Conservation (phyloP, 1,139 yeast species). For the Hansenula lynferdii region DNA sequence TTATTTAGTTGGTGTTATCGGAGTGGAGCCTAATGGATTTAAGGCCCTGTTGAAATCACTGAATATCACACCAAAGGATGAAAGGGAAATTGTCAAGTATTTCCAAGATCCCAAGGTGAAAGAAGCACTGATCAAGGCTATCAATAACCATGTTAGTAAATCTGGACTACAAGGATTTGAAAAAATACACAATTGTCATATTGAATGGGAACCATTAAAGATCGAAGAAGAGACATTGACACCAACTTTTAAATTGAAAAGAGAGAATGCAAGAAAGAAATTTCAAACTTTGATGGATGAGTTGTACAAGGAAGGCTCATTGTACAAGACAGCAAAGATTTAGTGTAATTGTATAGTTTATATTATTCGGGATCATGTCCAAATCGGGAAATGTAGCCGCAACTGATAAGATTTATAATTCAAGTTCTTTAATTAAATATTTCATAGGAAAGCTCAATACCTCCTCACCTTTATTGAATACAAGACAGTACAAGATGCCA, state of each 20-base stretch:
- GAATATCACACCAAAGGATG: background rate
- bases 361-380: background rate
- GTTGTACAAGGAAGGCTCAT: constrained; percentile 49
- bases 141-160: constrained; percentile 26
- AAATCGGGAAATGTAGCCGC: background rate
- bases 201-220: constrained; percentile 46
- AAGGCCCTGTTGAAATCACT: background rate
- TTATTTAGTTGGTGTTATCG: constrained; percentile 47
- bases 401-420: too few species aligned
- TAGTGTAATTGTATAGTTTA: too few species aligned
- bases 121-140: constrained; percentile 24
- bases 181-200: constrained; percentile 39
- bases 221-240: constrained; percentile 44
- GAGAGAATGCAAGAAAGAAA: constrained; percentile 41
- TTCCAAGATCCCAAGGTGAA: constrained; percentile 25
- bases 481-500: too few species aligned
- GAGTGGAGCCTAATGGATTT: constrained; percentile 32
- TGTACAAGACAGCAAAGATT: background rate
- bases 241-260: constrained; percentile 48
- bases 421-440: too few species aligned
- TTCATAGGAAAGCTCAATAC: too few species aligned
- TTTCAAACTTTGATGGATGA: constrained; percentile 37
- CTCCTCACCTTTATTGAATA: too few species aligned
- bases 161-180: constrained; percentile 33
- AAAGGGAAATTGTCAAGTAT: background rate